Percentiles rank a stretch among this genome's conserved stretches.
These are phyloP conservation scores for Cryptococcus jaspeensis DNA, from an alignment of 1,284 basidiomycete species.

Conservation along the genomic window DNA sequence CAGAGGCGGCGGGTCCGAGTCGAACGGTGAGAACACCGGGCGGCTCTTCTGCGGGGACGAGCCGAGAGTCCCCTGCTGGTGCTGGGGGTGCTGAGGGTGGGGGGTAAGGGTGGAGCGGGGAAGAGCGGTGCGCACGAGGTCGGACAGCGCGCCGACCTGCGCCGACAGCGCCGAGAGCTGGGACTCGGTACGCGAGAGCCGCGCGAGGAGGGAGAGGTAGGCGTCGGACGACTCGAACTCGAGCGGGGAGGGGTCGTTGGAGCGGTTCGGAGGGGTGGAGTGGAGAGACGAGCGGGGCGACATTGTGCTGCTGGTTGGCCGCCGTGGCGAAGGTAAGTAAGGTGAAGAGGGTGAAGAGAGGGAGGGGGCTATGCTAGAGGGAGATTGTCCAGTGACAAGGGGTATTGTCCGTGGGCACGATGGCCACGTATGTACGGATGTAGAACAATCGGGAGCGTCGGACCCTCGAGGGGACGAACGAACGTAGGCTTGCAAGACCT, in stretches of 20 bases:
- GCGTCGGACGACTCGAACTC: slow-evolving; percentile 28
- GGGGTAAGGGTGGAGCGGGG: not conserved
- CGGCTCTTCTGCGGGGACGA: not conserved
- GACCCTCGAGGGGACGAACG: no score
- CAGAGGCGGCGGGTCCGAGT: slow-evolving; percentile 7
- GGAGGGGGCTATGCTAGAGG: not conserved
- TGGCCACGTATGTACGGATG: no score
- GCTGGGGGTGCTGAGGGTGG: not conserved
- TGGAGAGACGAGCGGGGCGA: not conserved
- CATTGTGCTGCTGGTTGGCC: not conserved
- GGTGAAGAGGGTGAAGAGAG: not conserved
- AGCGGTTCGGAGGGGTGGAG: not conserved
- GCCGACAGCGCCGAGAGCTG: slow-evolving; percentile 34
- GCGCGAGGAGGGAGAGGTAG: slow-evolving; percentile 33
- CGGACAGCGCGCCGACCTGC: slow-evolving; percentile 36
- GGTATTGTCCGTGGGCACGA: no score
- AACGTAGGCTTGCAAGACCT: no score
- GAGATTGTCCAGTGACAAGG: no score
- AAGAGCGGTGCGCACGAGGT: slow-evolving; percentile 23
- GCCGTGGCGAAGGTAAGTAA: not conserved
- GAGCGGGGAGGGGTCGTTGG: not conserved
- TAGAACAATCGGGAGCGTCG: no score
- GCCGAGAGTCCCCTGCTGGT: no score
- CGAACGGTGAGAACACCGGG: slow-evolving; percentile 15
- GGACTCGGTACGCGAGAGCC: slow-evolving; percentile 37